Conservation (phyloP, 2,329 filamentous ascomycete genomes). For the Diplodia sapinea region DNA sequence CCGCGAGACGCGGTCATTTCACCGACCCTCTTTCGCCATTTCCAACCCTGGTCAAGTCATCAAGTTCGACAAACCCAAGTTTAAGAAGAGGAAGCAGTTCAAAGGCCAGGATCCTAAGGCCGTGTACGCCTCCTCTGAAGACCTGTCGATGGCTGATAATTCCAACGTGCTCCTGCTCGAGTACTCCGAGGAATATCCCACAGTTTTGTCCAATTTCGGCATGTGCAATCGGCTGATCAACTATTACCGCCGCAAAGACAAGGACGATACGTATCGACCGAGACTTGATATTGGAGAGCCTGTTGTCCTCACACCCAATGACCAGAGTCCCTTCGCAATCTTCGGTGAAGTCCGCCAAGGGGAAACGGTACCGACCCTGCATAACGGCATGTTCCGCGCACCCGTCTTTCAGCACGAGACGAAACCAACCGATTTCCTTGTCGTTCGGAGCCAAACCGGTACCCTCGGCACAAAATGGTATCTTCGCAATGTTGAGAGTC, state of each 20-base stretch:
- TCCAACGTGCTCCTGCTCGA: slow-evolving; percentile 87
- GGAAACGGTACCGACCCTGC: slow-evolving; percentile 86
- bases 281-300: slow-evolving; percentile 88
- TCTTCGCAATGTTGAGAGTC: slow-evolving; percentile 85
- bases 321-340: slow-evolving; percentile 93
- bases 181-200: slow-evolving; percentile 93
- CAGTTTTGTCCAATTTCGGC: slow-evolving; percentile 91
- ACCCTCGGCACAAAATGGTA: slow-evolving; percentile 79
- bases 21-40: slow-evolving; percentile 79
- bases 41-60: slow-evolving; percentile 69
- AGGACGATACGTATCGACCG: slow-evolving; percentile 71
- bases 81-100: slow-evolving; percentile 77
- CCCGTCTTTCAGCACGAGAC: slow-evolving; percentile 88
- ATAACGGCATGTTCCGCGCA: slow-evolving; percentile 94
- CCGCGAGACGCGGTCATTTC: slow-evolving; percentile 78
- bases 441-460: slow-evolving; percentile 81
- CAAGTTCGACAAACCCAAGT: slow-evolving; percentile 72
- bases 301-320: slow-evolving; percentile 84
- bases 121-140: slow-evolving; percentile 78
- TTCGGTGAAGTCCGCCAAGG: slow-evolving; percentile 93
- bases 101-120: slow-evolving; percentile 80
- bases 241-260: slow-evolving; percentile 86
- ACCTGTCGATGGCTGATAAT: slow-evolving; percentile 87
- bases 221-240: slow-evolving; percentile 98
- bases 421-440: slow-evolving; percentile 81